These are phyloP conservation scores for Setaria viridis DNA, from an alignment of 202 grass and related monocot species.

Conservation along the genomic window DNA sequence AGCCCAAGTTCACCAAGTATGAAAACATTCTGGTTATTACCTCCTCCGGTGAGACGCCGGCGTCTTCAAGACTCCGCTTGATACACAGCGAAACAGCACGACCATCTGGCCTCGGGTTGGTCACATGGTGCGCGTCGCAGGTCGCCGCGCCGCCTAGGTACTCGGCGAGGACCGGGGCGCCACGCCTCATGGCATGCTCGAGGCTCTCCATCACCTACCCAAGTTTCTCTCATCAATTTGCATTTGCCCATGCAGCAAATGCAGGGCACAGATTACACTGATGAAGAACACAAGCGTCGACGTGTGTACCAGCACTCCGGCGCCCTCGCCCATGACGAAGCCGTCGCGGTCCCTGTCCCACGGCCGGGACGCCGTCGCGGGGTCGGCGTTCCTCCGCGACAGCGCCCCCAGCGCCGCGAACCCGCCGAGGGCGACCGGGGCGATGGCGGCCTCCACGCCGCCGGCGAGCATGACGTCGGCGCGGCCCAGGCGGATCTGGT, in stretches of 20 bases:
- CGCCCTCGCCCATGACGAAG: slow-evolving; percentile 93
- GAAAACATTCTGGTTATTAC: not conserved
- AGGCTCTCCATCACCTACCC: slow-evolving; percentile 41
- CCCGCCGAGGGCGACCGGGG: slow-evolving; percentile 69
- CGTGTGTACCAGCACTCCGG: slow-evolving; percentile 66
- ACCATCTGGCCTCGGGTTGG: slow-evolving; percentile 61
- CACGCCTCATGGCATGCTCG: slow-evolving; percentile 32
- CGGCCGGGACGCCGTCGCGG: slow-evolving; percentile 81
- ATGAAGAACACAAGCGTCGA: not conserved
- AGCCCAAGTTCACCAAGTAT: not conserved
- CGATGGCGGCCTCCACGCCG: slow-evolving; percentile 78
- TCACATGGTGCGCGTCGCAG: slow-evolving; percentile 71
- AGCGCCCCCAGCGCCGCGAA: slow-evolving; percentile 79
- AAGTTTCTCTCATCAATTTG: not conserved
- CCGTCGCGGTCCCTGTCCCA: slow-evolving; percentile 91
- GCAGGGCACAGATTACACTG: not conserved
- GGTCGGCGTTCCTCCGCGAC: slow-evolving; percentile 78
- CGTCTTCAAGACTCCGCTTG: not conserved
- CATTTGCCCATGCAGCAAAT: not conserved
- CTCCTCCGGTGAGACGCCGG: slow-evolving; percentile 16
- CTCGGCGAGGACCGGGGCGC: slow-evolving; percentile 31
- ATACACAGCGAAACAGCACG: slow-evolving; percentile 48
- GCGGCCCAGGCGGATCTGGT: slow-evolving; percentile 83
- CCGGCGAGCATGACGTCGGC: slow-evolving; percentile 82
- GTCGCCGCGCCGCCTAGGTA: slow-evolving; percentile 67